Conservation (phyloP, 257 asterid genomes). For the Fraxinus quadrangulata region DNA sequence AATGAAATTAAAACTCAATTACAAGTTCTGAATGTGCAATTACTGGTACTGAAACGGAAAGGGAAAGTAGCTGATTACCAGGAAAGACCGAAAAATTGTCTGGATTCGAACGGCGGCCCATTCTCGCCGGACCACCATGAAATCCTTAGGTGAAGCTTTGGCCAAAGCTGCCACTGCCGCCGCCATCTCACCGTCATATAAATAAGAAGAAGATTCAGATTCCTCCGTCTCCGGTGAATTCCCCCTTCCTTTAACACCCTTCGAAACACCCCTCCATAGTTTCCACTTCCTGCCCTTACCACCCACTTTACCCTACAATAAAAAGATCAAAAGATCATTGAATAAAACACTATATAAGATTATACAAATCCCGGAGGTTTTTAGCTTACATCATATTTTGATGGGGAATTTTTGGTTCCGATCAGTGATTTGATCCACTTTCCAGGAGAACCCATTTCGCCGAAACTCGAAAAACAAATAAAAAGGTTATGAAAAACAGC, state of each 20-base stretch:
- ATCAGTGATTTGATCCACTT: conserved; percentile 52
- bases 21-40: background rate
- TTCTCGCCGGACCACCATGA: conserved; percentile 64
- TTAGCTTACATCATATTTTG: conserved; percentile 29
- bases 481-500: background rate
- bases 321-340: background rate
- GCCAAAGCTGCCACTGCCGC: conserved; percentile 78
- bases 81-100: conserved; percentile 75
- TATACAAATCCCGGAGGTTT: background rate
- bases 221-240: conserved; percentile 50
- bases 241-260: conserved; percentile 46
- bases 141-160: conserved; percentile 81
- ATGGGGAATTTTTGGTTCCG: conserved; percentile 31
- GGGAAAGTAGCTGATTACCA: conserved; percentile 42
- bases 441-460: conserved; percentile 47
- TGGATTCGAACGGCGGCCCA: conserved; percentile 94
- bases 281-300: conserved; percentile 78
- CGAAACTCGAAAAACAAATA: background rate
- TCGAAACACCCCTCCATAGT: conserved; percentile 84
- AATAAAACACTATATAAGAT: background rate
- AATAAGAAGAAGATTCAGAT: conserved; percentile 48
- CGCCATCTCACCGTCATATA: conserved; percentile 63
- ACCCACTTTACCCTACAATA: conserved; percentile 53
- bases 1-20: background rate
- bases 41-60: background rate